Base-by-base conservation (phyloP, 2,329 filamentous ascomycete species). In the Hawksworthiomyces lignivorus region DNA sequence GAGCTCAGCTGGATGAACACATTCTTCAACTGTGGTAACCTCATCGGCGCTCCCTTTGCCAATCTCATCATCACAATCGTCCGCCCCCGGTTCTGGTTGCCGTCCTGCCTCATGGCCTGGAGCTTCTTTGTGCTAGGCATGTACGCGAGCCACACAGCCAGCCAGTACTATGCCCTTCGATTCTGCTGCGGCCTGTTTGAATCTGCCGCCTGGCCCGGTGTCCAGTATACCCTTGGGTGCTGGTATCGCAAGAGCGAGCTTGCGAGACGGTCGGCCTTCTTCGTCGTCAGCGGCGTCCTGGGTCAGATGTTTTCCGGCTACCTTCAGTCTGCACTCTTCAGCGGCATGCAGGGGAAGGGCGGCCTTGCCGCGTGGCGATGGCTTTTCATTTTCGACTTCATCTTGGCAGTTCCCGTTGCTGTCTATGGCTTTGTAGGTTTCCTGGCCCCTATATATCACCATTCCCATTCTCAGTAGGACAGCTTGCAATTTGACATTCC, bases 211-310 rank as follows among this genome's bases (percentile, higher is more conserved):
- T 72, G 68, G 36, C 73, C 74, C 0, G 75, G 73, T 19, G 64
- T 75, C 34, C 29, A 34, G 33, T 41, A 35, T 28, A 37, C 33
- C 41, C 73, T 82, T 3, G 63, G 60, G 1, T 66, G 62, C 43
- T 83, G 80, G 79, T 84, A 85, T 52, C 83, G 78, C 0, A 68
- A 77, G 21, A 74, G 74, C 48, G 80, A 82, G 52, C 62, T 81
- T 1, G 74, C 70, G 9, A 63, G 80, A 19, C 64, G 77, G 7
- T 80, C 76, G 8, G 74, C 75, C 11, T 62, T 80, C 14, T 64
- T 62, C 12, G 62, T 70, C 47, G 75, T 75, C 2, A 81, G 79
- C 1, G 75, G 75, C 1, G 62, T 84, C 14, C 69, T 84, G 8
- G 79, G 75, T 1, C 78, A 80, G 3, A 80, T 80, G 5, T 84